Conservation (phyloP, 2,329 filamentous ascomycete species). For the Aschersonia sp. region DNA sequence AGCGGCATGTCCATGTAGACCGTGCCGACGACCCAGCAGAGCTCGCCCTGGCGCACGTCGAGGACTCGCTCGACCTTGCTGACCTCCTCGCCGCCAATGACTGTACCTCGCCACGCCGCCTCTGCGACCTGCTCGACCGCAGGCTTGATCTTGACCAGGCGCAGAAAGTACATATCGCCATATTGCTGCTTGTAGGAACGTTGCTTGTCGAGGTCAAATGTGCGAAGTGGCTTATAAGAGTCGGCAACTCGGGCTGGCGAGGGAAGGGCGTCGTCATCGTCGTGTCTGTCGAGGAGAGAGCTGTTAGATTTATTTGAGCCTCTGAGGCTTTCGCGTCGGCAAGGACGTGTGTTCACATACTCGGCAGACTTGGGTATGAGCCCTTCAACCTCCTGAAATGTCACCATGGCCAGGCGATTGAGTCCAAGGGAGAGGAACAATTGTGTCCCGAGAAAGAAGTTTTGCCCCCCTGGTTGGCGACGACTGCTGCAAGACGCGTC, state of each 20-base stretch:
- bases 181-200: constrained; percentile 87
- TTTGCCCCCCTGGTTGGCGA: no score
- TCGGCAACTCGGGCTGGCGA: constrained; percentile 37
- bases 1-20: constrained; percentile 95
- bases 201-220: constrained; percentile 57
- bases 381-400: neutral
- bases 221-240: constrained; percentile 59
- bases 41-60: constrained; percentile 85
- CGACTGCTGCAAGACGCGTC: no score
- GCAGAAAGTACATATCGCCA: constrained; percentile 94
- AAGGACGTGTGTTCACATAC: neutral
- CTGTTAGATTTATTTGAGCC: neutral
- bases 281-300: neutral
- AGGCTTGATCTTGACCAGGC: constrained; percentile 76
- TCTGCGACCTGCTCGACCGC: constrained; percentile 60
- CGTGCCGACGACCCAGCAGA: constrained; percentile 91
- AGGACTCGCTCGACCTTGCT: constrained; percentile 74
- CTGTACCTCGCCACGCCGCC: constrained; percentile 64
- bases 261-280: constrained; percentile 19
- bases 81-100: constrained; percentile 64
- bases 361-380: neutral
- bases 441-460: neutral
- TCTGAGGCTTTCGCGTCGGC: neutral
- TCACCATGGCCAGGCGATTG: neutral
- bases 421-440: neutral